Conservation (phyloP, 2,329 filamentous ascomycete genomes). For the Tolypocladium album region DNA sequence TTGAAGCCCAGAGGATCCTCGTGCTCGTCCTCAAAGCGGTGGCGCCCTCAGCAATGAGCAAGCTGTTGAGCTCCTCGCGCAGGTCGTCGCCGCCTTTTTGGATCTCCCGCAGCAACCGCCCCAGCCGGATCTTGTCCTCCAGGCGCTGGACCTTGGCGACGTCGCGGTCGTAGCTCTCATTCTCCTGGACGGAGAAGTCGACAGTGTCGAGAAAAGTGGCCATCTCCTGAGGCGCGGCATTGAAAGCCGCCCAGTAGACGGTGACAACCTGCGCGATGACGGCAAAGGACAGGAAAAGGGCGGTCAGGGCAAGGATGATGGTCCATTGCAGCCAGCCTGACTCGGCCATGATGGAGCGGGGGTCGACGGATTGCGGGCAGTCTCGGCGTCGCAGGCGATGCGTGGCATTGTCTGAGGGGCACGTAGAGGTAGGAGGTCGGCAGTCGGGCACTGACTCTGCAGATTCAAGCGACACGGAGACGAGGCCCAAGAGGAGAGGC, state of each 20-base stretch:
- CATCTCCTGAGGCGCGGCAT: constrained; percentile 47
- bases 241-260: constrained; percentile 44
- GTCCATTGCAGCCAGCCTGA: constrained; percentile 43
- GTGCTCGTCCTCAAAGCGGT: constrained; percentile 34
- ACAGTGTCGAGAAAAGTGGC: constrained; percentile 46
- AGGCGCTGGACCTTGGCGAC: constrained; percentile 45
- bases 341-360: constrained; percentile 34
- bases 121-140: constrained; percentile 52
- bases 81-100: constrained; percentile 50
- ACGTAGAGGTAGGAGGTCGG: background rate
- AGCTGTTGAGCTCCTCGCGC: constrained; percentile 45
- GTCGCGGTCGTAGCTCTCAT: constrained; percentile 53
- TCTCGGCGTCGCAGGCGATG: constrained; percentile 2
- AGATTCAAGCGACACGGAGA: background rate
- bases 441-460: background rate
- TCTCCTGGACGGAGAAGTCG: constrained; percentile 52
- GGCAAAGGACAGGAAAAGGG: constrained; percentile 43
- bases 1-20: constrained; percentile 47
- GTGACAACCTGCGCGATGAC: constrained; percentile 41
- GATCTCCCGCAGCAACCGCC: constrained; percentile 48
- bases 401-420: constrained; percentile 1
- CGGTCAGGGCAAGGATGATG: constrained; percentile 46
- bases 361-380: constrained; percentile 7
- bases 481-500: background rate
- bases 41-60: constrained; percentile 36